A percentile compares a stretch with the other conserved stretches of the same genome.
Evolutionary conservation across 495 filamentous ascomycete genomes (phyloP).

Genomic region (Pyrenula massariospora): DNA sequence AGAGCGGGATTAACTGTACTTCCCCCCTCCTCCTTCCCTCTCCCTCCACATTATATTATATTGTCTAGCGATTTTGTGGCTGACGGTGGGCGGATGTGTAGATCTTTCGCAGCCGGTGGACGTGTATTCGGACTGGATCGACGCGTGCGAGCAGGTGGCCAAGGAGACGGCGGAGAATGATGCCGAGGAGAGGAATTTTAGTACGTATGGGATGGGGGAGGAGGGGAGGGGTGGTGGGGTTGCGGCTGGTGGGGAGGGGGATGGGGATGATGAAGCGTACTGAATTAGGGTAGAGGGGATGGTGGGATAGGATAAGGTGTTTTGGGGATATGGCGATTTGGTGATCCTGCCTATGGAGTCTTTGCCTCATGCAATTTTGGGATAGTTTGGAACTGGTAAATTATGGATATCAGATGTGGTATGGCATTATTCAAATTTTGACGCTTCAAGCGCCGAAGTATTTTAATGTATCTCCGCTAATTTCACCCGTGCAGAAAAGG

Average conservation of each 20-base stretch:
- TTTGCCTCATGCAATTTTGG: no score
- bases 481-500: no score
- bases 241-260: constrained; percentile 17
- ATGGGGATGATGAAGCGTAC: constrained; percentile 16
- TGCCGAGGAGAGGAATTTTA: background rate
- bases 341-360: no score
- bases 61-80: background rate
- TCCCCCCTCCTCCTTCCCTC: constrained; percentile 1
- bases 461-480: no score
- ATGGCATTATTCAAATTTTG: no score
- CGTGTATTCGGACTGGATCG: constrained; percentile 96
- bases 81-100: constrained; percentile 18
- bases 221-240: background rate
- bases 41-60: constrained; percentile 1
- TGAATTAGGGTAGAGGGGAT: background rate
- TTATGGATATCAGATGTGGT: no score
- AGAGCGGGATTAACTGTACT: constrained; percentile 86
- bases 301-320: no score
- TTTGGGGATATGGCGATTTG: no score
- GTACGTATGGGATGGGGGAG: constrained; percentile 1
- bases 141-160: constrained; percentile 79
- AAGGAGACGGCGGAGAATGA: constrained; percentile 43
- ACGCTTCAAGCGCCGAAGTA: no score
- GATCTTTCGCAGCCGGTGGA: constrained; percentile 84
- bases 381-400: no score